Evolutionary conservation across 1,139 yeast genomes (phyloP).

Genomic region (Debaryomycetaceae sp.): DNA sequence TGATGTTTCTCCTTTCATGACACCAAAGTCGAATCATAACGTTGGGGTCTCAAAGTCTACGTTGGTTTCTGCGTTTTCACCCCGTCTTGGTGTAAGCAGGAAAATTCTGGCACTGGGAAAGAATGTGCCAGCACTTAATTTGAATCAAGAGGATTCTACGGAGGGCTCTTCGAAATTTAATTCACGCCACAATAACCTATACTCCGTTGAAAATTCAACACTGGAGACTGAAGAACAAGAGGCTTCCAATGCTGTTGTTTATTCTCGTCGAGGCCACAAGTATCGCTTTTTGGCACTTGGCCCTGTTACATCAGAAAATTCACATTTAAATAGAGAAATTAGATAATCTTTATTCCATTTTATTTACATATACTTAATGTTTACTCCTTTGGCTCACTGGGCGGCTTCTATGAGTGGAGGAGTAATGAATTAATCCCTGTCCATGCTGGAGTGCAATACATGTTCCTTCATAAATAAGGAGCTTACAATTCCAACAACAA

Average conservation of each 20-base stretch:
- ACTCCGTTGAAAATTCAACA: constrained; percentile 11
- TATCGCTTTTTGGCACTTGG: not conserved
- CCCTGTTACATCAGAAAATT: not conserved
- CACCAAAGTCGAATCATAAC: not conserved
- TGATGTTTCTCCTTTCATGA: not conserved
- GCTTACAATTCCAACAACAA: constrained; percentile 36
- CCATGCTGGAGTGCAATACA: constrained; percentile 34
- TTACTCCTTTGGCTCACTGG: too few species aligned
- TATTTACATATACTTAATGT: too few species aligned
- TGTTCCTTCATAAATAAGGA: constrained; percentile 44
- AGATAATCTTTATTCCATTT: too few species aligned
- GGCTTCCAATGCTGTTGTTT: constrained; percentile 1
- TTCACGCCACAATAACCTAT: constrained; percentile 19
- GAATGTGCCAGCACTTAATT: constrained; percentile 13
- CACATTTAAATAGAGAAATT: not conserved
- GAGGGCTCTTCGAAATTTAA: constrained; percentile 13
- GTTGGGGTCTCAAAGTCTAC: constrained; percentile 1
- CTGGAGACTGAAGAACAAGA: constrained; percentile 1
- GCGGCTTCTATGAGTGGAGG: too few species aligned
- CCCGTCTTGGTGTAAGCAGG: constrained; percentile 8
- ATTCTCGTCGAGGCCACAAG: not conserved
- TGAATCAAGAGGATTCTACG: constrained; percentile 10
- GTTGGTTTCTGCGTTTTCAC: constrained; percentile 8
- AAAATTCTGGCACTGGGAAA: constrained; percentile 3
- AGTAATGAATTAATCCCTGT: constrained; percentile 24